A percentile compares a stretch with the other conserved stretches of the same genome.
Evolutionary conservation across 495 filamentous ascomycete species (phyloP).

Genomic region (Aspergillus hancockii): DNA sequence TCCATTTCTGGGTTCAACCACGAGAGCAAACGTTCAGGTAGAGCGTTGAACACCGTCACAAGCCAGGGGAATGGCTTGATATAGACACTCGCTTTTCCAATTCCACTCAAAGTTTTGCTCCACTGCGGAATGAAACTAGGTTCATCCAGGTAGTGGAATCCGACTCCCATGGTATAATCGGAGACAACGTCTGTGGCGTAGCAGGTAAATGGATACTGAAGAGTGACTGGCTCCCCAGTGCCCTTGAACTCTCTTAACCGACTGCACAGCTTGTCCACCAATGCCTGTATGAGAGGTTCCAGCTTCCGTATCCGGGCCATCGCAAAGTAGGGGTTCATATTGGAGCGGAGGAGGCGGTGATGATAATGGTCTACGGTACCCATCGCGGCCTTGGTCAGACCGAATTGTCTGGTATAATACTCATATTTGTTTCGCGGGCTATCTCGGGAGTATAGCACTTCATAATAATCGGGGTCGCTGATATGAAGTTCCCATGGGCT

Average conservation of each 20-base stretch:
- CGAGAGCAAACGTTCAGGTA: conserved; percentile 25
- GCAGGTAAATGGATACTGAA: conserved; percentile 37
- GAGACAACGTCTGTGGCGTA: conserved; percentile 45
- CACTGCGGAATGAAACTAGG: conserved; percentile 36
- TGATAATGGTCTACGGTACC: conserved; percentile 25
- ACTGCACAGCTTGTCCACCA: conserved; percentile 34
- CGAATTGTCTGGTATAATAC: conserved; percentile 24
- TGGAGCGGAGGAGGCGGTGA: conserved; percentile 29
- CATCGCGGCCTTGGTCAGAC: conserved; percentile 10
- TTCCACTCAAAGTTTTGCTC: conserved; percentile 28
- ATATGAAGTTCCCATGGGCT: conserved; percentile 27
- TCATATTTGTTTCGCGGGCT: conserved; percentile 27
- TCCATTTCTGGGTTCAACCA: conserved; percentile 29
- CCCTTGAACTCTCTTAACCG: conserved; percentile 33
- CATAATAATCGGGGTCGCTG: conserved; percentile 30
- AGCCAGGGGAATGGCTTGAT: conserved; percentile 34
- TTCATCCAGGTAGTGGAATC: conserved; percentile 35
- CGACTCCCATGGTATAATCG: conserved; percentile 37
- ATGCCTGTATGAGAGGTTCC: conserved; percentile 30
- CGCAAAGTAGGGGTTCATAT: conserved; percentile 38
- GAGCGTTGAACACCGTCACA: conserved; percentile 20
- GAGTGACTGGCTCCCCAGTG: conserved; percentile 26
- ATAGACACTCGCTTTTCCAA: conserved; percentile 23
- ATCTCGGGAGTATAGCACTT: conserved; percentile 22
- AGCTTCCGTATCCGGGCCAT: conserved; percentile 26